phyloP scores from a whole-genome alignment of 306 rosid species.

The Sicyos baderoa region DNA sequence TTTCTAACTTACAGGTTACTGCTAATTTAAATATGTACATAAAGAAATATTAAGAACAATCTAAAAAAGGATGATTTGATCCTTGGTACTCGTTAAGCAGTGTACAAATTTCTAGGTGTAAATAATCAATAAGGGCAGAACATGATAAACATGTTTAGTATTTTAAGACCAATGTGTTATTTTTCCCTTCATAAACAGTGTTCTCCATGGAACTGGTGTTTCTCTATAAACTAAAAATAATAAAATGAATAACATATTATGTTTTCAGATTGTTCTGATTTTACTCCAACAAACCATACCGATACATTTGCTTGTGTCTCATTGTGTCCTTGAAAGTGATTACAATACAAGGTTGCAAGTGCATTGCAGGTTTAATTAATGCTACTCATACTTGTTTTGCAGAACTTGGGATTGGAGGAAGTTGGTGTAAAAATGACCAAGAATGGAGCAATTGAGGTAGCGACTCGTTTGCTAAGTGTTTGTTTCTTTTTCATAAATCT shows the following conservation, averaged over 20 bases:
- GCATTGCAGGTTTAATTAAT: constrained; percentile 16
- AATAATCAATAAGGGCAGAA: background rate
- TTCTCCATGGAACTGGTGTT: background rate
- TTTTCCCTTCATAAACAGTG: background rate
- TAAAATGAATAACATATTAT: background rate
- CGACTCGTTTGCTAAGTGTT: constrained; percentile 20
- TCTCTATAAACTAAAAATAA: constrained; percentile 1
- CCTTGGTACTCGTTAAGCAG: background rate
- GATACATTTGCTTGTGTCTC: background rate
- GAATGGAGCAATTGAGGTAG: constrained; percentile 89
- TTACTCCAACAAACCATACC: background rate
- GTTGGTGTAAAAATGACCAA: constrained; percentile 64
- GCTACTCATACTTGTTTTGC: constrained; percentile 31
- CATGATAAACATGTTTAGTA: background rate
- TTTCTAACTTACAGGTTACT: background rate
- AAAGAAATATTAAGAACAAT: background rate
- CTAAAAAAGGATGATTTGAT: background rate
- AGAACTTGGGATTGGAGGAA: constrained; percentile 86
- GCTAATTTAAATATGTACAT: background rate
- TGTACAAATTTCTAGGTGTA: background rate
- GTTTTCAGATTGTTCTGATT: background rate
- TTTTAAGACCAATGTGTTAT: background rate
- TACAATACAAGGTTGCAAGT: background rate
- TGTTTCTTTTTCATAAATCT: constrained; percentile 16
- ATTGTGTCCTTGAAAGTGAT: background rate